Base-by-base conservation (phyloP, 345 rosid species). In the Eucalyptus viminalis region DNA sequence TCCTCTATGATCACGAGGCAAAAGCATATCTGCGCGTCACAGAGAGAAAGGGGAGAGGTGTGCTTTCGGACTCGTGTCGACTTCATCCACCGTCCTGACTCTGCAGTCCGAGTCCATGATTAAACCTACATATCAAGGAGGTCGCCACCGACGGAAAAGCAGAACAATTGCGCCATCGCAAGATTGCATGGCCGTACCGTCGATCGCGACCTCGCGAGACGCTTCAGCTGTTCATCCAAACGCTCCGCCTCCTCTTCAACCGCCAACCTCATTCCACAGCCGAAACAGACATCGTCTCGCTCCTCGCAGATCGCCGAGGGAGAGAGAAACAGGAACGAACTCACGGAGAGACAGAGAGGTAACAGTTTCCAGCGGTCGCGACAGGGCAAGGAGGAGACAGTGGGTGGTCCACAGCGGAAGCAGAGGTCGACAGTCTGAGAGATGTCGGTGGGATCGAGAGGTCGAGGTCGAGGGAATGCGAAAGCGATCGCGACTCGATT, bases 191-290 rank as follows among this genome's bases (percentile, higher is more conserved):
- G 0, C 69, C 69, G 67, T 60, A 27, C 69, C 69, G 69, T 3
- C 16, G 67, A 25, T 58, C n/a, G n/a, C 14, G 13, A 24, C 29
- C 62, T 56, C 29, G 62, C 62, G 62, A 56, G 62, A 6, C 62
- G 62, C 62, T 56, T 22, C 62, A 11, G 62, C 62, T 24, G 69
- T 27, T 62, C 69, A 62, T 62, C n/a, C 69, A 13, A 27, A 29
- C 34, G 34, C 69, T 62, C 34, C 69, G 69, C 69, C 2, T 25
- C 67, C 7, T n/a, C 14, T n/a, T 29, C 69, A 0, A 29, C 69
- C 0, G 69, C 34, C 2, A 0, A 27, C 69, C 34, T 29, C 34
- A 29, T 14, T 62, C 34, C 0, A 13, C 34, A 0, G 72, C 72
- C 37, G 37, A 0, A n/a, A n/a, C 72, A 4, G 72, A 65, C 37